These are phyloP conservation scores for Penicillium verhagenii DNA, from an alignment of 495 filamentous ascomycete genomes.

Conservation along the genomic window DNA sequence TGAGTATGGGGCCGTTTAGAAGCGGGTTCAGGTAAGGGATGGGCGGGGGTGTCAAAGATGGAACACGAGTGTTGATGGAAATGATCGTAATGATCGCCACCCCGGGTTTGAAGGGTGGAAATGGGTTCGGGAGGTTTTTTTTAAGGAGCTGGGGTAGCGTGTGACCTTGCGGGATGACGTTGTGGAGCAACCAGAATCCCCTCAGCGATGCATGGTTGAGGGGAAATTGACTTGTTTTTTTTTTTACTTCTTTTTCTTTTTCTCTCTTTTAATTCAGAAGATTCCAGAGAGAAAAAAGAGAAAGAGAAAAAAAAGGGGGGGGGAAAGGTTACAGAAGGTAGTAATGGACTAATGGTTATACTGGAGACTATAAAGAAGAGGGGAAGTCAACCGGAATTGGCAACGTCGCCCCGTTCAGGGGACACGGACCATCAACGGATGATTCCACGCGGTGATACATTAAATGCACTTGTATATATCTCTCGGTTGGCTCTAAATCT, in stretches of 20 bases:
- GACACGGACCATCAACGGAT: conserved; percentile 27
- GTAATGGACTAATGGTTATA: too few species aligned
- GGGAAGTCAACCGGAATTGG: conserved; percentile 26
- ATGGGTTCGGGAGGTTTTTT: conserved; percentile 21
- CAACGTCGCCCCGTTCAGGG: conserved; percentile 29
- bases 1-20: background rate
- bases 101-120: conserved; percentile 5
- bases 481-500: too few species aligned
- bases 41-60: background rate
- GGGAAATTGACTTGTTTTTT: background rate
- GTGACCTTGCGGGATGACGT: conserved; percentile 34
- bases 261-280: too few species aligned
- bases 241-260: too few species aligned
- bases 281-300: conserved; percentile 10
- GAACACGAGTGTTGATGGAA: background rate
- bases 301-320: conserved; percentile 10
- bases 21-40: background rate
- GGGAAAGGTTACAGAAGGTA: conserved; percentile 11
- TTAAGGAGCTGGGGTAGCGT: conserved; percentile 32
- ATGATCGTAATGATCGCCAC: conserved; percentile 7
- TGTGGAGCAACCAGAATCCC: conserved; percentile 33
- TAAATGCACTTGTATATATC: too few species aligned
- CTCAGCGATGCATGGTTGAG: conserved; percentile 39
- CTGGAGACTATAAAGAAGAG: background rate
- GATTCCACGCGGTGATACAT: conserved; percentile 6